Percentiles rank a stretch among this genome's conserved stretches.
phyloP scores from a whole-genome alignment of 352 stramenopile species.

The Globisporangium heterothallicum region DNA sequence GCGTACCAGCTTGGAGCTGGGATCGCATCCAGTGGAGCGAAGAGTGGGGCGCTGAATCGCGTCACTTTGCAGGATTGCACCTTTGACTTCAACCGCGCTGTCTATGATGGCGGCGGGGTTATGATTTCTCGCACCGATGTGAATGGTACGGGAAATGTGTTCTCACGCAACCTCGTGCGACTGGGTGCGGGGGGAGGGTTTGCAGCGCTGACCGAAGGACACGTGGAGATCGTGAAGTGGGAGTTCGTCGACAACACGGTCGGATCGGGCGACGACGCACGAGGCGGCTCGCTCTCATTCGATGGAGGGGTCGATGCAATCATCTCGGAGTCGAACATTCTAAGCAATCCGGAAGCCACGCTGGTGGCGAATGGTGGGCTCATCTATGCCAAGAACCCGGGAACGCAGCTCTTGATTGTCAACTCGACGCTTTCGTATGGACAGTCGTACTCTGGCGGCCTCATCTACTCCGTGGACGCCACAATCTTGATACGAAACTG shows the following conservation, averaged over 20 bases:
- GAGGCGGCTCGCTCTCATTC: constrained; percentile 25
- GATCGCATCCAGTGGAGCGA: constrained; percentile 16
- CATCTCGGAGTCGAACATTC: constrained; percentile 23
- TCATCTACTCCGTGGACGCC: constrained; percentile 34
- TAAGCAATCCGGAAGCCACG: constrained; percentile 25
- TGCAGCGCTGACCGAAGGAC: constrained; percentile 16
- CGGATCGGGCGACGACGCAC: constrained; percentile 9
- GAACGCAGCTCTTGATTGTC: constrained; percentile 23
- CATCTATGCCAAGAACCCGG: constrained; percentile 33
- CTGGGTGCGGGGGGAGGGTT: constrained; percentile 24
- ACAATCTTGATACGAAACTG: constrained; percentile 24
- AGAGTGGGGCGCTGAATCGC: constrained; percentile 4
- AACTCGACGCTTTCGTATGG: constrained; percentile 36
- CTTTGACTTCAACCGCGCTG: constrained; percentile 21
- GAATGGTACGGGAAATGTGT: constrained; percentile 11
- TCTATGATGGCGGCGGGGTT: constrained; percentile 23
- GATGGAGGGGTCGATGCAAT: constrained; percentile 12
- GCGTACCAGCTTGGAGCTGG: constrained; percentile 22
- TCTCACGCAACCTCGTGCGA: constrained; percentile 18
- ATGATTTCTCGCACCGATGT: constrained; percentile 24
- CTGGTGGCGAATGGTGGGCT: constrained; percentile 30
- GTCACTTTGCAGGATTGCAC: constrained; percentile 18
- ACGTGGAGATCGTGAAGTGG: constrained; percentile 17
- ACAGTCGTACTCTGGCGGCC: constrained; percentile 33
- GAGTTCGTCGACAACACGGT: constrained; percentile 37